These are phyloP conservation scores for Xylariaceae sp. DNA, from an alignment of 2,329 filamentous ascomycete genomes.

Conservation along the genomic window DNA sequence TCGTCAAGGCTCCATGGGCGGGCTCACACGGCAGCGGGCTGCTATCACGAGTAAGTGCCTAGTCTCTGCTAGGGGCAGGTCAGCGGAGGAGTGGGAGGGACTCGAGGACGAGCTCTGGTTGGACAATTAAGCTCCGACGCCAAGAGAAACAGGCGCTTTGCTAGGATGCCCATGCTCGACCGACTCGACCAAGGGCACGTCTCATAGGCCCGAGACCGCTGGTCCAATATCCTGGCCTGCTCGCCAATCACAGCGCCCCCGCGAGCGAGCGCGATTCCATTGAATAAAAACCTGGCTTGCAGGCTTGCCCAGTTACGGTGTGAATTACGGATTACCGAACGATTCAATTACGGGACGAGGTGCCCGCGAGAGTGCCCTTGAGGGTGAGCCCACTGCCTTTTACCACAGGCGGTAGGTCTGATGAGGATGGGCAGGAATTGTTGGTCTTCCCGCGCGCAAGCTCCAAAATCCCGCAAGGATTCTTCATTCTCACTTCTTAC, in stretches of 20 bases:
- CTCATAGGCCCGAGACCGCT: constrained; percentile 32
- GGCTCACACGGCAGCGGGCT: background rate
- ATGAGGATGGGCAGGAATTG: background rate
- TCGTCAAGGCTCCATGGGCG: too few species aligned
- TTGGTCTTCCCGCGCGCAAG: background rate
- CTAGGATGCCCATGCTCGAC: constrained; percentile 21
- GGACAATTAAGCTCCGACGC: constrained; percentile 24
- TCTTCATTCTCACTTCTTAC: background rate
- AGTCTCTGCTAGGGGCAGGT: constrained; percentile 19
- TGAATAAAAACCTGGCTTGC: background rate
- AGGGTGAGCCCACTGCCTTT: too few species aligned
- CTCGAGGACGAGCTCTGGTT: constrained; percentile 22
- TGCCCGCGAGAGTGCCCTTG: too few species aligned
- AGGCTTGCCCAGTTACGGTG: constrained; percentile 9
- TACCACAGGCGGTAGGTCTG: constrained; percentile 39
- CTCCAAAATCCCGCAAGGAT: constrained; percentile 12
- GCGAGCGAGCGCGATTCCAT: constrained; percentile 35
- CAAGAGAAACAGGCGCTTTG: constrained; percentile 26
- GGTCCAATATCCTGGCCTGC: constrained; percentile 8
- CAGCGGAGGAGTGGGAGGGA: constrained; percentile 26
- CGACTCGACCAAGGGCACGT: constrained; percentile 26
- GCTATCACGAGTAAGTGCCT: background rate
- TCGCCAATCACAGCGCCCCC: constrained; percentile 36
- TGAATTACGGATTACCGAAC: background rate
- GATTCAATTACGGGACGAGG: background rate